Evolutionary conservation across 1,139 yeast genomes (phyloP), one percentile per base, ranked within the genome.

Genomic region (Hansenula anomala): DNA sequence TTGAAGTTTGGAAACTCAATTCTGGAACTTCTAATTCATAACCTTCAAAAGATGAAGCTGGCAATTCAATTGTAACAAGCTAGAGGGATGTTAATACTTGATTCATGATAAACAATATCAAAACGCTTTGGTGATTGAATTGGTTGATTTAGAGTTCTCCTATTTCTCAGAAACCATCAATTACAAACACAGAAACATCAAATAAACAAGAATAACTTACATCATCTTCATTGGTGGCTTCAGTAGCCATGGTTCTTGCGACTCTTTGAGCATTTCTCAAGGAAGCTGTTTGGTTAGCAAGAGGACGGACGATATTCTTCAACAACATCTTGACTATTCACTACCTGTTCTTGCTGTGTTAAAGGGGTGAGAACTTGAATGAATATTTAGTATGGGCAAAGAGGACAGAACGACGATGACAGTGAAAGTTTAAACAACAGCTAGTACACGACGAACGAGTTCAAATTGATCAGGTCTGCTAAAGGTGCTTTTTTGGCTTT

Each of bases 11-110:
- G 60, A 86, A 85, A 37, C 69, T 67, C 55, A 84, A 71, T 37
- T 74, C 72, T 39, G 97, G 96, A 14, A 74, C 77, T 20, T 85
- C 95, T 52, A 94, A 65, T 66, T 84, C 71, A 73, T 89, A 94
- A 39, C 89, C 85, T 64, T 86, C 95, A 61, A 88, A 90, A 9
- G 96, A 80, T 36, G 75, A 65, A 38, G 80, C 87, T 44, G 96
- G 94, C 50, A 92, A 76, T 12, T 53, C 53, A 28, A 53, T 48
- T 32, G 51, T 51, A 39, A 53, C 49, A 27, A 49, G 14, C 38
- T 36, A 27, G 3, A 24, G 6, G n/a, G 5, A 3, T 18, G 28
- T 25, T 26, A 26, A 24, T 26, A 33, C n/a, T 13, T 5, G 12
- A 22, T 10, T 12, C 12, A 13, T 30, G n/a, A 16, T 10, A 5